Base-by-base conservation (phyloP, 768 basidiomycete species). In the Hygrophorus russula region DNA sequence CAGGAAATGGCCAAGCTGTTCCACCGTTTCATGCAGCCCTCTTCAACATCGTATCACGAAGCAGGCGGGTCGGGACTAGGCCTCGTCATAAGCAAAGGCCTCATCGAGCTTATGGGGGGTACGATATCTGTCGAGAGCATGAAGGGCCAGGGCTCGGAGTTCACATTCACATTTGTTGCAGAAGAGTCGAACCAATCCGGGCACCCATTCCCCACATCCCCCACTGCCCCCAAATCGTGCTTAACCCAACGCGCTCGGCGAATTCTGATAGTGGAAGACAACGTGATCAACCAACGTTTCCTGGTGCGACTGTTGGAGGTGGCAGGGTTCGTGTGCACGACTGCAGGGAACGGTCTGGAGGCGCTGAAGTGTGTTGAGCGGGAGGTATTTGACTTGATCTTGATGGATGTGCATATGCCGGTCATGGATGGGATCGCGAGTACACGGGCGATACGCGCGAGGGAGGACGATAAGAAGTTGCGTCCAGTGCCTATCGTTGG, bases 381-480 rank as follows among this genome's bases (percentile, higher is more conserved):
- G 20, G 30, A 38, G 27, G 14, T 20, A 34, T 37, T 44, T 35
- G 43, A 44, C 29, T 28, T 44, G 18, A 44, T 44, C 3, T 19
- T 44, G 33, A 44, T 44, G 43, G 43, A 44, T 31, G 43, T 44
- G 13, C 43, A 44, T n/a, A 44, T 44, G 43, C 43, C 43, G 15
- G 15, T 44, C 20, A 44, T 44, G 43, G 43, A 44, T 28, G 43
- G 43, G 34, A 38, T 44, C 12, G 33, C 35, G 7, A 37, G 20
- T 37, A 44, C 43, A n/a, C 43, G 43, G n/a, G 43, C 20, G 43
- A 44, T 44, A n/a, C 34, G 43, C 5, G 34, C 43, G 11, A 10
- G 43, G 19, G 43, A 44, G 27, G 43, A 24, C 13, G 28, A 38
- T 19, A 36, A 24, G 6, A 27, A 38, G 15, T 20, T 36, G 13